Evolutionary conservation across 2,329 filamentous ascomycete species (phyloP), one percentile per base, ranked within the genome.

Genomic region (Penicillium digitatum): DNA sequence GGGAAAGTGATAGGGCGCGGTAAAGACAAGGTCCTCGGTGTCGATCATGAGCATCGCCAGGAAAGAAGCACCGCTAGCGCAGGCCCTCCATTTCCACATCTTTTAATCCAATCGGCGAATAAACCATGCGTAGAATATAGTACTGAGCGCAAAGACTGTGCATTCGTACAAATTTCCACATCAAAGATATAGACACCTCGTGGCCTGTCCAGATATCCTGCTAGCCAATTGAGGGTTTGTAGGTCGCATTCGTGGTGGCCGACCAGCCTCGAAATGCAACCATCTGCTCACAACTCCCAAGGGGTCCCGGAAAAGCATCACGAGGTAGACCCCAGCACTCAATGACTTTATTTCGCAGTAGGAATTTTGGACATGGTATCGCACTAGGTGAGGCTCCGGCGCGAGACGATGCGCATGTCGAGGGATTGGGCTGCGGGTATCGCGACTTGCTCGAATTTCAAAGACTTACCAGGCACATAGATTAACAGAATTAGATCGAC

Each of bases 381-480:
- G 49, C 45, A 44, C 42, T 52, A 32, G 53, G 22, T 46, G 57
- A 48, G 53, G 51, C 34, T 49, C 42, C 51, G 54, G 60, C 52
- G 60, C 52, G 48, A 39, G 39, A 51, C 27, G 56, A 56, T 65
- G 62, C 62, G 62, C 61, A 50, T 56, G 52, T 54, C 47, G 44
- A 54, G 47, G 40, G 52, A 52, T 45, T 59, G 45, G 54, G 50
- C 51, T 56, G 52, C 52, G 58, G 51, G 58, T 54, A 39, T 48
- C 54, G 52, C 40, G 55, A 56, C 52, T 58, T 56, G 42, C 48
- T 53, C 32, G 55, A 56, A 59, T 46, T 24, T 55, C 48, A 50
- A 35, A 35, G 18, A 63, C 63, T 65, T 52, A 65, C 63, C 60
- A 38, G 48, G 34, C 40, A 44, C 44, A 38, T 48, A 39, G 32